Percentiles rank a stretch among this genome's conserved stretches.
Evolutionary conservation across 352 stramenopile species (phyloP).

Genomic region (Phytophthora nicotianae): DNA sequence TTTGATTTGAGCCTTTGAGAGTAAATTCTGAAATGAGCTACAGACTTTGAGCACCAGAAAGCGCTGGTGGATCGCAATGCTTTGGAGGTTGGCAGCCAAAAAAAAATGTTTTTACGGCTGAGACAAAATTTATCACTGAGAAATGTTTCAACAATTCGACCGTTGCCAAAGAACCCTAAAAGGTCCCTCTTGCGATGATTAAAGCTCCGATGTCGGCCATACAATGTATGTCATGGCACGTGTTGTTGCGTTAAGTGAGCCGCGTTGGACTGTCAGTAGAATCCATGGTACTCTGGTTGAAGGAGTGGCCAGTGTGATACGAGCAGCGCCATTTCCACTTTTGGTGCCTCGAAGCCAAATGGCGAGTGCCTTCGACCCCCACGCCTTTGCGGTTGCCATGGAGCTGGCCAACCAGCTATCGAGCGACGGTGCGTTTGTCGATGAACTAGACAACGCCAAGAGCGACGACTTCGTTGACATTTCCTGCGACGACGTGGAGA

Average conservation of each 20-base stretch:
- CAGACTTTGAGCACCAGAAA: not conserved
- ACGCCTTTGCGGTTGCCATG: conserved; percentile 21
- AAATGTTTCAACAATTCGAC: conserved; percentile 9
- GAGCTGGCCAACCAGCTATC: conserved; percentile 25
- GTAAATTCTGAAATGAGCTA: conserved; percentile 20
- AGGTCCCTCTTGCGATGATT: not conserved
- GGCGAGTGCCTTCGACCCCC: conserved; percentile 15
- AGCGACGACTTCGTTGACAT: not conserved
- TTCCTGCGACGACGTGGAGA: not conserved
- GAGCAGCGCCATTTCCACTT: conserved; percentile 21
- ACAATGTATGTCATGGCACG: too few relatives aligned
- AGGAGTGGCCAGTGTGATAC: not conserved
- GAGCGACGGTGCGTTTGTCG: conserved; percentile 24
- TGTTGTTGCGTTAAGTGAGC: too few relatives aligned
- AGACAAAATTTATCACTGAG: conserved; percentile 25
- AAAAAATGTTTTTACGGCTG: conserved; percentile 15
- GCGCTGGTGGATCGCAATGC: not conserved
- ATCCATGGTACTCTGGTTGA: not conserved
- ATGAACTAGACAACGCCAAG: not conserved
- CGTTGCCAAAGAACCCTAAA: not conserved
- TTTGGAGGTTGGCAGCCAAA: conserved; percentile 13
- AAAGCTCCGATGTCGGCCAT: not conserved
- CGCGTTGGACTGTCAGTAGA: too few relatives aligned
- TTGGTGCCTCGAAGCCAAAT: conserved; percentile 6
- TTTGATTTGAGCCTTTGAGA: conserved; percentile 9